Evolutionary conservation across 371 early-diverging fungal genomes (phyloP), one percentile per base, ranked within the genome.

Genomic region (Actinomortierella wolfii): DNA sequence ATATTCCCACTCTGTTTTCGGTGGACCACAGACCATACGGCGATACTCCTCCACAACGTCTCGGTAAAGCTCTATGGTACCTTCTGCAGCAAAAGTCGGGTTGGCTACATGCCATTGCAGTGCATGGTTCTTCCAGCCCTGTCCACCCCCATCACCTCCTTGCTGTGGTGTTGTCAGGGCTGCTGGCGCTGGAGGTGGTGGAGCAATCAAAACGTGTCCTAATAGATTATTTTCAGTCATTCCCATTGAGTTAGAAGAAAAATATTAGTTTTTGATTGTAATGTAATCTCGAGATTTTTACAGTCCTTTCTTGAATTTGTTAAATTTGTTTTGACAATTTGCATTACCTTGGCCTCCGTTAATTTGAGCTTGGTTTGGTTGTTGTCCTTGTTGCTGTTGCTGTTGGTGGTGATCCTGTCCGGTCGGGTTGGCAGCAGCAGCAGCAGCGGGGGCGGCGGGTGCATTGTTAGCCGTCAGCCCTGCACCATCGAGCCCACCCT

Each of bases 61-160:
- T 28, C 53, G 29, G 47, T 70, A 70, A 6, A 70, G 57, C 13
- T 70, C 71, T 45, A 70, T 57, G 0, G 71, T 70, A 28, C 71
- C 71, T 34, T 70, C 71, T 7, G 71, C 71, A 9, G 71, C 71
- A 51, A 70, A 70, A 2, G 71, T 70, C 24, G 71, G 71, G 41
- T 70, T 70, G 51, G 71, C 71, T 6, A 70, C 71, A 47, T 70
- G 71, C 71, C 71, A 70, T 26, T 70, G 71, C 6, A 70, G 56
- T 3, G 71, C 65, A 26, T 70, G 71, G 7, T 54, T 61, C 41
- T 64, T 70, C 71, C 71, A 70, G 23, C 65, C 65, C 26, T 70
- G 71, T 44, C 71, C 65, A 14, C 69, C 64, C 45, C 64, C 59
- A 3, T 64, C 69, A 8, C 56, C 71, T 9, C 61, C 71, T 54